Base-by-base conservation (phyloP, 2,329 filamentous ascomycete genomes). In the Scortechinia acanthostroma region DNA sequence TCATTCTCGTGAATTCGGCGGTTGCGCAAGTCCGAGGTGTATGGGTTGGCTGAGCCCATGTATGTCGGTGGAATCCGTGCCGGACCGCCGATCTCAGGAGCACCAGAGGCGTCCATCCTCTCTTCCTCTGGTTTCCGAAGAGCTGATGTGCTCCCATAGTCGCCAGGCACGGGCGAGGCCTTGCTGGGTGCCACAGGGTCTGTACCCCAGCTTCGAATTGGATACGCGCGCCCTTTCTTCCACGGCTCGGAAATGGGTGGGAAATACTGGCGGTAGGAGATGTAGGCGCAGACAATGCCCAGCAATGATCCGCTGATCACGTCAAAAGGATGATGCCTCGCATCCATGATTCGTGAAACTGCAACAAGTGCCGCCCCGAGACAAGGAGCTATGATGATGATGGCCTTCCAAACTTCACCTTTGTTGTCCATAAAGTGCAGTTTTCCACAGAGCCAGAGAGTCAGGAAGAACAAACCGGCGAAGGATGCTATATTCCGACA, bases 271-370 rank as follows among this genome's bases (percentile, higher is more conserved):
- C 73, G 66, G 52, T 80, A 80, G 1, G 74, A 62, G 22, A 66
- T 62, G 60, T 65, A 75, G 5, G 73, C 74, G 30, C 70, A 70
- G 22, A 70, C 51, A 16, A 77, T 63, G 3, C 76, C 76, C 2
- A 80, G 59, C 6, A 72, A 50, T 1, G 70, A 73, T 5, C 76
- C 76, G 13, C 69, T 71, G 33, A 80, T 65, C 22, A 80, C 76
- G 50, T 80, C 76, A 55, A 80, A 80, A 1, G 76, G 74, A 51
- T 80, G 76, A 47, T 80, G 76, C 15, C 76, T 68, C 19, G 75
- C 75, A 51, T 80, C 76, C 76, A 80, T 80, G 46, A 80, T 80
- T 40, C 76, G 70, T 14, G 71, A 72, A 28, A 74, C 70, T 4
- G 76, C 73, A 45, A 80, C 66, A 35, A 80, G 64, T 10, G 68